A percentile compares a stretch with the other conserved stretches of the same genome.
These are phyloP conservation scores for Rhododendron henanense DNA, from an alignment of 148 eudicot genomes.

Conservation along the genomic window DNA sequence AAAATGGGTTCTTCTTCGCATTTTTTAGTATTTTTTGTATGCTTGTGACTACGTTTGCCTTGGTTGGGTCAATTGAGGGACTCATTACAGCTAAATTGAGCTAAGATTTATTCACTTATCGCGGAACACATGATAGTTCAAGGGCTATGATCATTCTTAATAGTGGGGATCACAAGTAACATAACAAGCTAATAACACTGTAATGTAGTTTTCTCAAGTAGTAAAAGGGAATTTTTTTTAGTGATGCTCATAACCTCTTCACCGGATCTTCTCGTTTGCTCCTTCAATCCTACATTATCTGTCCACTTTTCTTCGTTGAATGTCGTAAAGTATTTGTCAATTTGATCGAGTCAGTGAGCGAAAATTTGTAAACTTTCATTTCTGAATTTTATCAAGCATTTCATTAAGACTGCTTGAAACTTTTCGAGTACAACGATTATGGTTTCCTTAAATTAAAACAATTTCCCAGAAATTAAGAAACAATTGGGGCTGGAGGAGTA, in stretches of 20 bases:
- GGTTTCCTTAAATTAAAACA: too few relatives aligned
- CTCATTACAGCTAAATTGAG: slow-evolving; percentile 38
- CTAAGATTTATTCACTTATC: background rate
- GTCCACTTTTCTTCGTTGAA: background rate
- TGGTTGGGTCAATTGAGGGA: slow-evolving; percentile 49
- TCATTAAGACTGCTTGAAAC: too few relatives aligned
- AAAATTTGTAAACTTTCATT: background rate
- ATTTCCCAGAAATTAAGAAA: background rate
- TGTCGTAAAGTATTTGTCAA: background rate
- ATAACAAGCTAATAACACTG: too few relatives aligned
- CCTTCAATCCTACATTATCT: too few relatives aligned
- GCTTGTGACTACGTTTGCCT: slow-evolving; percentile 35
- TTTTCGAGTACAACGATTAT: too few relatives aligned
- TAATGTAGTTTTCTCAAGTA: too few relatives aligned
- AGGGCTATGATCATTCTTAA: background rate
- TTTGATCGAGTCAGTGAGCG: background rate
- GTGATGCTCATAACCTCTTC: background rate
- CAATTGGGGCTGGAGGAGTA: background rate
- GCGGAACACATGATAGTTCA: background rate
- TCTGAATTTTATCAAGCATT: background rate
- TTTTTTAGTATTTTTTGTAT: slow-evolving; percentile 29
- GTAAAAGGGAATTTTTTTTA: background rate
- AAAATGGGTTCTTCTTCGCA: slow-evolving; percentile 35
- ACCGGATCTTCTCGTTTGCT: background rate
- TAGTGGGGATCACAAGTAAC: too few relatives aligned